Conservation (phyloP, 179 eudicot genomes). For the Corrigiola litoralis region DNA sequence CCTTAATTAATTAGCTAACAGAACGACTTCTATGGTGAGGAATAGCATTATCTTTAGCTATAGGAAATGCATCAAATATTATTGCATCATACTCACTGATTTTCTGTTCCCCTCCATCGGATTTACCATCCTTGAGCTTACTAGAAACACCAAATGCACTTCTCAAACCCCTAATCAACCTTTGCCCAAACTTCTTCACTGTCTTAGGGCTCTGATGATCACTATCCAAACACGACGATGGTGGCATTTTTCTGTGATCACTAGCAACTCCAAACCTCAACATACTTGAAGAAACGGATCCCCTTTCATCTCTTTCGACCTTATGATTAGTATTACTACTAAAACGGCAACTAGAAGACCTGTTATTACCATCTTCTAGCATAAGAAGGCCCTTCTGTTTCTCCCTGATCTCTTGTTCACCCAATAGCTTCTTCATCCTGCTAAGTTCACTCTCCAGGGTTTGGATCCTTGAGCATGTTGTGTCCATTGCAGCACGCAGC, state of each 20-base stretch:
- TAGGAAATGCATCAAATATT: constrained; percentile 10
- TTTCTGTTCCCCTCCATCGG: background rate
- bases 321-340: constrained; percentile 23
- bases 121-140: constrained; percentile 16
- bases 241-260: background rate
- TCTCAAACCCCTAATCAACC: constrained; percentile 49
- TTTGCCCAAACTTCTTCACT: constrained; percentile 34
- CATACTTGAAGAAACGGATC: constrained; percentile 55
- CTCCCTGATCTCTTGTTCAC: constrained; percentile 6
- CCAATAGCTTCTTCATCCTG: constrained; percentile 40
- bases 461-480: constrained; percentile 52
- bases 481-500: constrained; percentile 47
- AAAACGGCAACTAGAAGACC: constrained; percentile 57
- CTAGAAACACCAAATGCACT: constrained; percentile 41
- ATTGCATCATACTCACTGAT: background rate
- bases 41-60: background rate
- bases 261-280: constrained; percentile 25
- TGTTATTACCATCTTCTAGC: constrained; percentile 29
- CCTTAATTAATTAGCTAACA: constrained; percentile 6
- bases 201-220: background rate
- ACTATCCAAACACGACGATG: constrained; percentile 17
- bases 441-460: constrained; percentile 60
- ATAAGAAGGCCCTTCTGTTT: constrained; percentile 35
- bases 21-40: constrained; percentile 12
- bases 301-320: constrained; percentile 55